Evolutionary conservation across 1,139 yeast genomes (phyloP), one percentile per base, ranked within the genome.

Genomic region (Blastobotrys proliferans): DNA sequence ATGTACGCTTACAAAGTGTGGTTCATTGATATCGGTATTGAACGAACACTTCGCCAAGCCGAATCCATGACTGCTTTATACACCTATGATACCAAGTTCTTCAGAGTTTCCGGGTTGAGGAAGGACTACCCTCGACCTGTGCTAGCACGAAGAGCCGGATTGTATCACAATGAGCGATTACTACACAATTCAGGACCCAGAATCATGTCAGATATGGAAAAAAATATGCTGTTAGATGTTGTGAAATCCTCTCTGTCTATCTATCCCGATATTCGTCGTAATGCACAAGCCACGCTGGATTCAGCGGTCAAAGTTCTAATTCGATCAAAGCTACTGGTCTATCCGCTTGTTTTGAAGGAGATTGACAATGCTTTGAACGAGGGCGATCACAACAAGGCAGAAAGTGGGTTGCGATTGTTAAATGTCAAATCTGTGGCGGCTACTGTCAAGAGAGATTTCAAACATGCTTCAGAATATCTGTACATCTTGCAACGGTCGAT

Each of bases 21-120:
- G 88, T 78, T 92, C 51, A 75, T 85, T 14, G 94, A 88, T 60
- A 83, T 84, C 21, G 95, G 95, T 1, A 73, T 78, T 50, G 95
- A 85, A 54, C 69, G 84, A 11, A 68, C 82, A 1, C 75, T 82
- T 40, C 82, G 75, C 41, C 67, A 76, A 10, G 77, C 81, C 49
- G 76, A 74, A 28, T 69, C 67, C 34, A 62, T 72, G 9, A 58
- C 62, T 27, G 62, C 74, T 20, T 71, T 75, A 34, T 69, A 75
- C 46, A 67, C 68, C 1, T 73, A 69, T 49, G 67, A 76, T 49
- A 72, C 70, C 30, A 69, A 70, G 38, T 68, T 69, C 25, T 79
- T 72, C 54, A 57, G 70, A 20, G 55, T 74, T 3, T 66, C 75
- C 0, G 78, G 79, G 20, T 52, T 81, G 16, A 69, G 79, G 16